Evolutionary conservation across 176 grass and related monocot genomes (phyloP), one percentile per base, ranked within the genome.

Genomic region (Aegilops tauschii): DNA sequence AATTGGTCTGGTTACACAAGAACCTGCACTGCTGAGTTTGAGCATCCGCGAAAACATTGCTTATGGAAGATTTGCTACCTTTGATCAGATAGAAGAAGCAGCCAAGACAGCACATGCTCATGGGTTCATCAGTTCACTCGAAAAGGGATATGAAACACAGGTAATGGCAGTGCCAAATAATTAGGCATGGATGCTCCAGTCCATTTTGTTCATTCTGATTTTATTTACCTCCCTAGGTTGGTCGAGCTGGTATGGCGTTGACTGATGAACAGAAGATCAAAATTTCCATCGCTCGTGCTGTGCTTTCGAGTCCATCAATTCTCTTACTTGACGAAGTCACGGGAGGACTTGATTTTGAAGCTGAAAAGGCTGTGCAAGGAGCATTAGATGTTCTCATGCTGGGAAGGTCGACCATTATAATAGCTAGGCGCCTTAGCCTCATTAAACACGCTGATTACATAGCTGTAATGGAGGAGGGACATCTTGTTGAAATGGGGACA

Each of bases 241-340:
- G 97, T 50, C 90, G 87, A 84, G 94, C 94, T 88, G 97, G 97
- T 82, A 85, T 94, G 69, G 73, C 87, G 74, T 73, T 99, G 78
- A 93, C 92, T 80, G 97, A 99, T 86, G 97, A 99, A 78, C 97
- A 99, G 44, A 99, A 99, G 85, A 99, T 99, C 86, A 99, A 99
- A 87, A 84, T 99, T 76, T 93, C 97, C n/a, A 93, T 99, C 69
- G 94, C 97, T 86, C 94, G 97, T 78, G 94, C 97, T 66, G 97
- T 99, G 71, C 94, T 99, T 87, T 97, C 92, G 34, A 93, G 91
- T 65, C 97, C 97, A 83, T 96, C 97, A n/a, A 94, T 99, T 73
- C 94, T 99, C 40, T 87, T 99, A 56, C 94, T 99, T 64, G 97
- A 99, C 39, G 97, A 99, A 81, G 94, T 99, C 64, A 99, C 97